A percentile compares a stretch with the other conserved stretches of the same genome.
These are phyloP conservation scores for Lactarius quietus DNA, from an alignment of 768 basidiomycete species.

Conservation along the genomic window DNA sequence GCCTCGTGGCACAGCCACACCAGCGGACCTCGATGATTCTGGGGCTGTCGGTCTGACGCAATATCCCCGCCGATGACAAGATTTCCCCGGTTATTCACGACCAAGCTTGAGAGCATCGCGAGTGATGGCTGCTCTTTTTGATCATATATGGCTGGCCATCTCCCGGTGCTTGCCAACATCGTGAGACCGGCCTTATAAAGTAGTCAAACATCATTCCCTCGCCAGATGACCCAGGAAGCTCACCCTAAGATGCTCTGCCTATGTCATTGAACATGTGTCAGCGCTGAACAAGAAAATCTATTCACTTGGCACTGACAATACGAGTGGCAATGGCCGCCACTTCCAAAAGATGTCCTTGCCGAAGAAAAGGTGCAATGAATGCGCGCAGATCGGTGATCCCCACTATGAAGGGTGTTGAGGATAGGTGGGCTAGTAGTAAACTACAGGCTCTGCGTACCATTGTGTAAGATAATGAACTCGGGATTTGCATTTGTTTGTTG, in stretches of 20 bases:
- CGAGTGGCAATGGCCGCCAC: constrained; percentile 18
- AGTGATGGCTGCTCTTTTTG: constrained; percentile 6
- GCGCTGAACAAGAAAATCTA: background rate
- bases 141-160: constrained; percentile 9
- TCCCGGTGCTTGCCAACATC: constrained; percentile 11
- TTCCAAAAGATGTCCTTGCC: constrained; percentile 12
- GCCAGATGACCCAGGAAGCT: background rate
- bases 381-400: constrained; percentile 13
- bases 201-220: background rate
- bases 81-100: constrained; percentile 17
- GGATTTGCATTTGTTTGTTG: constrained; percentile 4
- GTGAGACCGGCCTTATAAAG: constrained; percentile 6
- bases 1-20: constrained; percentile 22
- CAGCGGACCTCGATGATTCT: constrained; percentile 15
- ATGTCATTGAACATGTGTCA: background rate
- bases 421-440: background rate
- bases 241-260: constrained; percentile 15
- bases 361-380: constrained; percentile 11
- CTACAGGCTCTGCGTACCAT: background rate
- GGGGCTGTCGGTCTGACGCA: background rate
- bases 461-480: constrained; percentile 8
- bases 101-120: constrained; percentile 18
- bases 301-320: constrained; percentile 11
- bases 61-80: constrained; percentile 19
- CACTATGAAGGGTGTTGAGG: background rate